These are phyloP conservation scores for Sporothrix schenckii DNA, from an alignment of 2,329 filamentous ascomycete genomes.

Conservation along the genomic window DNA sequence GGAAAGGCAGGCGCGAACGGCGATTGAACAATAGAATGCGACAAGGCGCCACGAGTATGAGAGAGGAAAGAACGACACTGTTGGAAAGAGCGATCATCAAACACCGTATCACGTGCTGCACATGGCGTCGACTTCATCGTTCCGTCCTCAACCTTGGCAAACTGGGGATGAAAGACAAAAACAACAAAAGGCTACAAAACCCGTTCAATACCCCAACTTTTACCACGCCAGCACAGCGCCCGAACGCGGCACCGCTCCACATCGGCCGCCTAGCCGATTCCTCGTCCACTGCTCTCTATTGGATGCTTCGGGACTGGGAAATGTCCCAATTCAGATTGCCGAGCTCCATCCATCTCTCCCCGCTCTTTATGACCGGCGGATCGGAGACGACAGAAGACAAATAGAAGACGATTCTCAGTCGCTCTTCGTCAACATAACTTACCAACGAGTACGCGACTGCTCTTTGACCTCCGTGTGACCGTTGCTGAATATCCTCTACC, in stretches of 20 bases:
- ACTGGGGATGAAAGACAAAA: not conserved
- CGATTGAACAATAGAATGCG: not conserved
- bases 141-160: too few relatives aligned
- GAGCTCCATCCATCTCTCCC: slow-evolving; percentile 19
- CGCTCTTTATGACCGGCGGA: not conserved
- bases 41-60: not conserved
- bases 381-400: not conserved
- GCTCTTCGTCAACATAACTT: not conserved
- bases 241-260: not conserved
- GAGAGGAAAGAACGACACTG: slow-evolving; percentile 7
- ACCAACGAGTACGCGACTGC: not conserved
- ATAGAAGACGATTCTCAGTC: not conserved
- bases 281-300: not conserved
- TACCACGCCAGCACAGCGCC: not conserved
- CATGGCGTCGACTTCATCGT: not conserved
- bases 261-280: not conserved
- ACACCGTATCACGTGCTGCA: not conserved
- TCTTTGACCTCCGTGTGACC: not conserved
- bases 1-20: slow-evolving; percentile 8
- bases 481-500: too few relatives aligned
- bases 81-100: not conserved
- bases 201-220: slow-evolving; percentile 11
- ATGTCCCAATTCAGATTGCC: slow-evolving; percentile 19
- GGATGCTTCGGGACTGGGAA: slow-evolving; percentile 18
- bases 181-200: not conserved